Evolutionary conservation across 208 protist species (phyloP).

Genomic region (Wallacemonas sp.): DNA sequence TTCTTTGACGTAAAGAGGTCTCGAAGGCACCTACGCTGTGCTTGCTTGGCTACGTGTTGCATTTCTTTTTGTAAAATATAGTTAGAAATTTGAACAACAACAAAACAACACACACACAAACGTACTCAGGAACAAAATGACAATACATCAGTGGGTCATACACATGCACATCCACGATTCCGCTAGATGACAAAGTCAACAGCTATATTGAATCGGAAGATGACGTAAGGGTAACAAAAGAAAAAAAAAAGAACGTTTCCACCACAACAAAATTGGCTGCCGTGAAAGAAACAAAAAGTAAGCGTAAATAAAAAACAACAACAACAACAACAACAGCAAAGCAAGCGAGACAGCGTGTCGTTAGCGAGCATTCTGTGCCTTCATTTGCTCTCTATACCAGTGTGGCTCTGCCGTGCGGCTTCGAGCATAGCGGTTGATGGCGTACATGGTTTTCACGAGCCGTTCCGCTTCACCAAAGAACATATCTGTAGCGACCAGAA

Average conservation of each 20-base stretch:
- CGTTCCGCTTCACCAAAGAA: constrained; percentile 58
- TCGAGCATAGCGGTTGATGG: constrained; percentile 47
- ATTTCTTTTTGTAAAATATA: no score
- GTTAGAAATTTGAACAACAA: no score
- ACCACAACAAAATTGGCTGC: no score
- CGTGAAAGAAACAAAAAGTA: constrained; percentile 18
- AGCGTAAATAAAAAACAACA: not conserved
- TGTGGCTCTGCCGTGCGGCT: constrained; percentile 19
- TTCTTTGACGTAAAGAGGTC: no score
- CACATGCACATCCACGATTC: no score
- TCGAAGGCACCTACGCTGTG: no score
- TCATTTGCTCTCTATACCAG: not conserved
- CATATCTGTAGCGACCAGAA: constrained; percentile 62
- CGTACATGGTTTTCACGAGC: constrained; percentile 45
- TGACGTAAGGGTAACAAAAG: no score
- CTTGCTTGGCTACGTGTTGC: no score
- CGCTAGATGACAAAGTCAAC: no score
- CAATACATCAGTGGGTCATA: not conserved
- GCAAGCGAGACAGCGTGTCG: not conserved
- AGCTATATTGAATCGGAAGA: no score
- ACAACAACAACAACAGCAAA: constrained; percentile 7
- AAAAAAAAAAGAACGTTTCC: no score
- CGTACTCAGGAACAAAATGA: not conserved
- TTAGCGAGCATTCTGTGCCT: not conserved
- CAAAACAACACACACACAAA: not conserved